Base-by-base conservation (phyloP, 208 protist species). In the Trypanosoma caninum region DNA sequence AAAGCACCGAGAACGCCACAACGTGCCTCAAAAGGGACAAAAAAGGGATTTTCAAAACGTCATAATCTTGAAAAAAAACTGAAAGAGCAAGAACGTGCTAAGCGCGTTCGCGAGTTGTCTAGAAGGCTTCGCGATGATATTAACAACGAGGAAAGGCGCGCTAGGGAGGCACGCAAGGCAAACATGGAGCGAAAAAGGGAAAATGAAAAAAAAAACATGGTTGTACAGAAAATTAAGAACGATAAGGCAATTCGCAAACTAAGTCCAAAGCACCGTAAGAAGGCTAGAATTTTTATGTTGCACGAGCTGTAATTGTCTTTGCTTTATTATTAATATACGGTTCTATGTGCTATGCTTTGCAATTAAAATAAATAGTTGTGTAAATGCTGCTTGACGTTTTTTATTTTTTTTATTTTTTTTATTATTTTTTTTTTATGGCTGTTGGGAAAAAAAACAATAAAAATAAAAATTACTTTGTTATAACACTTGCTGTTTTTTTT, bases 181-280 rank as follows among this genome's bases (percentile, higher is more conserved):
- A 95, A 95, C 61, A 70, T 68, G 31, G 71, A 82, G 63, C 78
- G 89, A 34, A 93, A 90, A 57, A 27, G 69, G 16, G 89, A 87
- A 45, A 95, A 95, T 57, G 89, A 95, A 63, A 81, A 82, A 53
- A 95, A 91, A 67, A 93, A 82, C 57, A 93, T 95, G 85, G 89
- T 95, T n/a, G 85, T 93, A 10, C 89, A 95, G 65, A 91, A 73
- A 27, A 95, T 95, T 53, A 89, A 80, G 41, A 95, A 95, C 47
- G 89, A 92, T 11, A 91, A 91, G 72, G 86, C 85, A 6, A 91
- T 95, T 40, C 69, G 74, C 10, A 95, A 95, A 61, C 66, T 95
- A 20, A 95, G 85, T 69, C 89, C 89, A 4, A 95, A 93, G 72
- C 89, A 95, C 71, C 83, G 89, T 33, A 82, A 82, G 34, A 67